phyloP scores from a whole-genome alignment of 495 filamentous ascomycete genomes.

The Penicillium samsonianum region DNA sequence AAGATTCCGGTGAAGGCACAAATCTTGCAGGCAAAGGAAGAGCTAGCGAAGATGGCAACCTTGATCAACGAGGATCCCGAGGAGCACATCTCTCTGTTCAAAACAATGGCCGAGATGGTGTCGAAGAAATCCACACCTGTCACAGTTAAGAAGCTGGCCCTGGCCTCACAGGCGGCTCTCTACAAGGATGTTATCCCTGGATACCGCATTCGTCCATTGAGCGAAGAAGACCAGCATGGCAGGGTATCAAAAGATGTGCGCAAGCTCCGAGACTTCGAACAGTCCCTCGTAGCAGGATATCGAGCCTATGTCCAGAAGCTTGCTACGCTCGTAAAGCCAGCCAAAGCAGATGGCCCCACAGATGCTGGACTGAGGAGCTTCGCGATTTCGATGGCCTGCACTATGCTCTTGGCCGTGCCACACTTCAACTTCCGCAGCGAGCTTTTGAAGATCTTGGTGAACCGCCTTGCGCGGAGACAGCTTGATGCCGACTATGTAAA shows the following conservation, averaged over 20 bases:
- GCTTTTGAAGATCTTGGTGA: slow-evolving; percentile 82
- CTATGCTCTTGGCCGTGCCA: slow-evolving; percentile 72
- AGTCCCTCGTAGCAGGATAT: slow-evolving; percentile 77
- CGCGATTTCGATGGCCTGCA: slow-evolving; percentile 83
- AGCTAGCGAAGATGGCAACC: slow-evolving; percentile 78
- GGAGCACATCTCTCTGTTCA: slow-evolving; percentile 81
- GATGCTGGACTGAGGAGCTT: slow-evolving; percentile 58
- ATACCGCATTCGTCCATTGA: slow-evolving; percentile 84
- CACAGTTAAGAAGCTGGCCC: slow-evolving; percentile 77
- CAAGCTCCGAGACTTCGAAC: slow-evolving; percentile 77
- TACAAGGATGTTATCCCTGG: slow-evolving; percentile 96
- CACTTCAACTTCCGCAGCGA: slow-evolving; percentile 97
- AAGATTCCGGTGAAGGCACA: slow-evolving; percentile 72
- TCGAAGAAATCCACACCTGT: slow-evolving; percentile 54
- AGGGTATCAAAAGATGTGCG: slow-evolving; percentile 92
- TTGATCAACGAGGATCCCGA: slow-evolving; percentile 91
- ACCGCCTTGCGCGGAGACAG: slow-evolving; percentile 69
- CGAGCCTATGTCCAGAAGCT: slow-evolving; percentile 77
- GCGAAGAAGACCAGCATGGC: slow-evolving; percentile 64
- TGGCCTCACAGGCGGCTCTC: slow-evolving; percentile 87
- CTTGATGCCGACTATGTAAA: slow-evolving; percentile 73
- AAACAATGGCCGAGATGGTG: slow-evolving; percentile 72
- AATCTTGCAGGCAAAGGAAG: slow-evolving; percentile 80
- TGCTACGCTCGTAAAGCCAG: slow-evolving; percentile 58
- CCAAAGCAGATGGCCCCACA: slow-evolving; percentile 35